Evolutionary conservation across 345 rosid species (phyloP).

Genomic region (Cardamine chenopodiifolia): DNA sequence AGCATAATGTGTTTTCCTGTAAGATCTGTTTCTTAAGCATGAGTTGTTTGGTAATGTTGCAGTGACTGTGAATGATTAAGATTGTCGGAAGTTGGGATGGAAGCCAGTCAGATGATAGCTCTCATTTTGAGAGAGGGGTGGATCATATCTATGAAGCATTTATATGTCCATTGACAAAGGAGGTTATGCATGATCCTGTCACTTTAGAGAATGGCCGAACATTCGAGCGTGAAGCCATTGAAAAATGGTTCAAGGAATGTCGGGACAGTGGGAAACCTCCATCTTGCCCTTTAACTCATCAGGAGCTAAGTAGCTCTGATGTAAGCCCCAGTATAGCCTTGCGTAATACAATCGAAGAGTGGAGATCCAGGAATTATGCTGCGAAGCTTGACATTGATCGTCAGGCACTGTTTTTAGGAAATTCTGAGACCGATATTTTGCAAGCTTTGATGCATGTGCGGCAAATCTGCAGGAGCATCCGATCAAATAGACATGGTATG

Average conservation of each 20-base stretch:
- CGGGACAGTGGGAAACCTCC: conserved; percentile 59
- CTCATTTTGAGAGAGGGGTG: conserved; percentile 64
- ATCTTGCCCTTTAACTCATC: conserved; percentile 76
- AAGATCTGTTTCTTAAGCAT: neutral
- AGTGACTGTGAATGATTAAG: conserved; percentile 31
- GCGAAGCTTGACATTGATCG: conserved; percentile 84
- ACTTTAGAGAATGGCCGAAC: conserved; percentile 83
- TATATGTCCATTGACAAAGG: conserved; percentile 87
- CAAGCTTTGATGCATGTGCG: conserved; percentile 62
- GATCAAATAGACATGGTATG: conserved; percentile 63
- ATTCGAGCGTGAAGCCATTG: conserved; percentile 90
- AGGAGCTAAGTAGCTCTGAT: conserved; percentile 65
- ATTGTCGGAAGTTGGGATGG: conserved; percentile 81
- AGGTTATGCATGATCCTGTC: conserved; percentile 87
- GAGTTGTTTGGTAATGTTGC: neutral
- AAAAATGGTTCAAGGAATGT: conserved; percentile 87
- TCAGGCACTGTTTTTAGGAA: conserved; percentile 57
- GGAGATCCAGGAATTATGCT: conserved; percentile 89
- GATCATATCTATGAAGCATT: conserved; percentile 92
- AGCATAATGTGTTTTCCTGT: neutral
- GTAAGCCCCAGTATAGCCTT: conserved; percentile 82
- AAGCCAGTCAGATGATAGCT: conserved; percentile 83
- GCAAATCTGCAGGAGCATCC: conserved; percentile 63
- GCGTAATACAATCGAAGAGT: conserved; percentile 90
- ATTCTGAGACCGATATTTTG: conserved; percentile 71